Conservation (phyloP, 1,139 yeast species). For the Magnusiomyces fungicola region DNA sequence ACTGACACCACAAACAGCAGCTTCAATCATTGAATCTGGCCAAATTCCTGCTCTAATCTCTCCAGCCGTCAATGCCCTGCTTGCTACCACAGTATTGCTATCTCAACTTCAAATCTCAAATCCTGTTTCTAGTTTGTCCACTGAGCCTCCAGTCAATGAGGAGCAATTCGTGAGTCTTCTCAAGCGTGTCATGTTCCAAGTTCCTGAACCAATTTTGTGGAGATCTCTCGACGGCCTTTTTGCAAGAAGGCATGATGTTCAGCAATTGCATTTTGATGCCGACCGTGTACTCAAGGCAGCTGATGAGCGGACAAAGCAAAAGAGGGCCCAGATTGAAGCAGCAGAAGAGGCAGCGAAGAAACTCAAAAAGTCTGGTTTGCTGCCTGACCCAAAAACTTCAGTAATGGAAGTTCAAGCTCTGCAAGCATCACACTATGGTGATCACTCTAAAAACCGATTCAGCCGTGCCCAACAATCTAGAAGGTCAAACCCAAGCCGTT, state of each 20-base stretch:
- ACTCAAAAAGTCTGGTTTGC: background rate
- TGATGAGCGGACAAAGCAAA: background rate
- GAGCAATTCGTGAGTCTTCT: conserved; percentile 10
- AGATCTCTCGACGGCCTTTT: conserved; percentile 19
- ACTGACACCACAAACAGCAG: conserved; percentile 12
- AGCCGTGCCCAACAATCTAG: too few relatives aligned
- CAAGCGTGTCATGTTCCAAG: conserved; percentile 18
- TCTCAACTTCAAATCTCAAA: background rate
- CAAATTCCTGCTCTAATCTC: conserved; percentile 21
- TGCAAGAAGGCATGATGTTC: conserved; percentile 7
- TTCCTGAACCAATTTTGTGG: conserved; percentile 21
- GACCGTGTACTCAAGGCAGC: background rate
- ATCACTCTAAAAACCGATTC: too few relatives aligned
- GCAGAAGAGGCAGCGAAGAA: background rate
- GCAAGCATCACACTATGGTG: too few relatives aligned
- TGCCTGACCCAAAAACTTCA: background rate
- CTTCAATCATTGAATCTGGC: conserved; percentile 16
- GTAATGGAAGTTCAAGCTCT: background rate
- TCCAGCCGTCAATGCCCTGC: conserved; percentile 18
- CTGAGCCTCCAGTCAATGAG: conserved; percentile 3
- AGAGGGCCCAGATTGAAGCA: background rate
- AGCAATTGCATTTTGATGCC: background rate
- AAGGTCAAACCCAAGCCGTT: too few relatives aligned
- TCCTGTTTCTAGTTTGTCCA: background rate
- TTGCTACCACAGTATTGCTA: conserved; percentile 15